Conservation (phyloP, 148 eudicot genomes). For the Spergularia bocconei region DNA sequence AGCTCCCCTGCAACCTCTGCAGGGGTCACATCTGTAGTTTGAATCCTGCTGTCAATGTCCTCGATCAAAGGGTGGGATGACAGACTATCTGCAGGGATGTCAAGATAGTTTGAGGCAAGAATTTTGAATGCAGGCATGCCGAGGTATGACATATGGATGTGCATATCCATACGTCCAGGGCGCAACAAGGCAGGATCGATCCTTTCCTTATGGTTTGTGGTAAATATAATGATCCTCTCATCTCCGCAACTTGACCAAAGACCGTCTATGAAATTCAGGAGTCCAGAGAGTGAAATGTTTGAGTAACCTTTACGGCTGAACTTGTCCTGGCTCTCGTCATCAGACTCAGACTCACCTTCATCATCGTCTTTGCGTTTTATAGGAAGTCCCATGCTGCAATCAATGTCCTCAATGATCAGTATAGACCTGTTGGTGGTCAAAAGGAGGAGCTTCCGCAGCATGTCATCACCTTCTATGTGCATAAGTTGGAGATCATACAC, state of each 20-base stretch:
- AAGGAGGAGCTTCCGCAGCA: slow-evolving; percentile 39
- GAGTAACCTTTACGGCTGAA: background rate
- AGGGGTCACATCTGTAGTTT: slow-evolving; percentile 32
- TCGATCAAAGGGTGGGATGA: background rate
- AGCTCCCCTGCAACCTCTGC: slow-evolving; percentile 48
- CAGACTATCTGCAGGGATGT: slow-evolving; percentile 24
- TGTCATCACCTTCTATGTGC: slow-evolving; percentile 28
- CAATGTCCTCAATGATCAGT: slow-evolving; percentile 58
- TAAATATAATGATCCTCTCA: slow-evolving; percentile 56
- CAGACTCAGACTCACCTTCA: slow-evolving; percentile 6
- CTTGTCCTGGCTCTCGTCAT: background rate
- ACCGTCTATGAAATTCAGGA: slow-evolving; percentile 59
- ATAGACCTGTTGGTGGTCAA: slow-evolving; percentile 45
- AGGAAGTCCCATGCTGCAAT: slow-evolving; percentile 39
- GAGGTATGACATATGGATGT: slow-evolving; percentile 50
- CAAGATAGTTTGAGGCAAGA: slow-evolving; percentile 40
- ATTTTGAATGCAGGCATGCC: slow-evolving; percentile 37
- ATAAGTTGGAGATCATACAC: slow-evolving; percentile 52
- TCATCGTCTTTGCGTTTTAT: slow-evolving; percentile 1
- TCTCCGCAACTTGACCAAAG: slow-evolving; percentile 64
- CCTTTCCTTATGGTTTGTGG: slow-evolving; percentile 58
- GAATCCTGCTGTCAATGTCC: slow-evolving; percentile 29
- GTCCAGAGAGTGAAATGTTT: slow-evolving; percentile 48
- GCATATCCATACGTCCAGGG: slow-evolving; percentile 64
- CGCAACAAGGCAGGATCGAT: slow-evolving; percentile 56